Conservation (phyloP, 257 asterid genomes). For the Lithospermum erythrorhizon region DNA sequence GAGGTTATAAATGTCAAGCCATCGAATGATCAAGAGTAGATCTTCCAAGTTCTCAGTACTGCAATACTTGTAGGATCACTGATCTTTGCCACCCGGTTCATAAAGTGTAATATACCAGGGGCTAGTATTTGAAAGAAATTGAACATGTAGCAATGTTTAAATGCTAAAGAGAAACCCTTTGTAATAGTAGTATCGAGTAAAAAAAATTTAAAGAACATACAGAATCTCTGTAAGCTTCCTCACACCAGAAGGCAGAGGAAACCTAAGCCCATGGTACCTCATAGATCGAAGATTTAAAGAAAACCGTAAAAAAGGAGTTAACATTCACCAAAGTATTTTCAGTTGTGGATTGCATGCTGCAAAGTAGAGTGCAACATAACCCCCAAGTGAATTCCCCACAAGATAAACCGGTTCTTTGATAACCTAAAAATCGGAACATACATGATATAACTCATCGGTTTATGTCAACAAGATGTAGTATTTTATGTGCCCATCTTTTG, state of each 20-base stretch:
- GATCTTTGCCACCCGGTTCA: slow-evolving; percentile 92
- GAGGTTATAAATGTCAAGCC: slow-evolving; percentile 68
- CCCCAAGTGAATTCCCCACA: slow-evolving; percentile 94
- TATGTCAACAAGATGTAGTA: no score
- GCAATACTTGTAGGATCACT: slow-evolving; percentile 78
- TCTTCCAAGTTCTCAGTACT: slow-evolving; percentile 74
- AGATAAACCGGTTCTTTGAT: slow-evolving; percentile 81
- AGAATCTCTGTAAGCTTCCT: slow-evolving; percentile 44
- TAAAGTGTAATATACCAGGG: no score
- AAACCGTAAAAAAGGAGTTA: slow-evolving; percentile 92
- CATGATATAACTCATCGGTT: slow-evolving; percentile 1
- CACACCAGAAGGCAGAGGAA: slow-evolving; percentile 68
- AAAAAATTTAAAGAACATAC: slow-evolving; percentile 30
- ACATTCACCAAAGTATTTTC: slow-evolving; percentile 81
- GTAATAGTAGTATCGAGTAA: no score
- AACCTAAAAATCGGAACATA: slow-evolving; percentile 38
- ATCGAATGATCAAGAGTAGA: slow-evolving; percentile 75
- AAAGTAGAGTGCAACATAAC: slow-evolving; percentile 76
- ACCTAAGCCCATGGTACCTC: slow-evolving; percentile 99
- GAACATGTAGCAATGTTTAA: no score
- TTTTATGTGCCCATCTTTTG: not conserved
- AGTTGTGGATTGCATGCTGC: slow-evolving; percentile 73
- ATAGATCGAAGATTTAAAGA: no score
- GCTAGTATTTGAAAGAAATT: no score
- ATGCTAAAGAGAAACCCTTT: no score